Evolutionary conservation across 2,329 filamentous ascomycete genomes (phyloP), one percentile per base, ranked within the genome.

Genomic region (Pyricularia sp.): DNA sequence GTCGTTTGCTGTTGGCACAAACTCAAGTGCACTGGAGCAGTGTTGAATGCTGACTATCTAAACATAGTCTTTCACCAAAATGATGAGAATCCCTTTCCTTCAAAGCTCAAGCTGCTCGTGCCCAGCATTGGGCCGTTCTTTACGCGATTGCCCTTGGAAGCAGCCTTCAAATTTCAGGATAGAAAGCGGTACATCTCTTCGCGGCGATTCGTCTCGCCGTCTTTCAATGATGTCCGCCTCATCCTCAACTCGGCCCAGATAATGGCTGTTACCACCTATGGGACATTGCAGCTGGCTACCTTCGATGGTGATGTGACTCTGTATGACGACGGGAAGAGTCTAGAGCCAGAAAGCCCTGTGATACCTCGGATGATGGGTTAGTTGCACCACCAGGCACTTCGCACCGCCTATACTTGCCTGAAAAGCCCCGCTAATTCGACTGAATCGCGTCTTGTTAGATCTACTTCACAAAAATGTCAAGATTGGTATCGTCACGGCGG

Each of bases 231-330:
- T 73, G 87, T 99, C 66, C 87, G 94, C 2, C 82, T 97, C 28
- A 89, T 96, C 63, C 84, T 99, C 70, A 99, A 99, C 77, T 94
- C 94, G 53, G 93, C 94, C 22, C 94, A 99, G 76, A 82, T 93
- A 66, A 92, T 97, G 87, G 91, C 91, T 53, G 84, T 97, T n/a
- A 88, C 91, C 19, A 85, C 85, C 4, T 79, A 81, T 60, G 88
- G 89, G 26, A 83, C 85, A 4, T 82, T 97, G 9, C 87, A 94
- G 70, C 83, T 99, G 4, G 88, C 96, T 64, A 99, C 94, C 0
- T 99, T 99, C 73, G 94, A 99, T 75, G 94, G 94, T 76, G 94
- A 99, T 76, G 92, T 99, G 63, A 99, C 94, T 1, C 82, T 99
- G 26, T 99, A 99, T 74, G 89, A 92, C 65, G 90, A 99, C 72